A percentile compares a stretch with the other conserved stretches of the same genome.
These are phyloP conservation scores for Mikania micrantha DNA, from an alignment of 129 eudicot genomes.

Conservation along the genomic window DNA sequence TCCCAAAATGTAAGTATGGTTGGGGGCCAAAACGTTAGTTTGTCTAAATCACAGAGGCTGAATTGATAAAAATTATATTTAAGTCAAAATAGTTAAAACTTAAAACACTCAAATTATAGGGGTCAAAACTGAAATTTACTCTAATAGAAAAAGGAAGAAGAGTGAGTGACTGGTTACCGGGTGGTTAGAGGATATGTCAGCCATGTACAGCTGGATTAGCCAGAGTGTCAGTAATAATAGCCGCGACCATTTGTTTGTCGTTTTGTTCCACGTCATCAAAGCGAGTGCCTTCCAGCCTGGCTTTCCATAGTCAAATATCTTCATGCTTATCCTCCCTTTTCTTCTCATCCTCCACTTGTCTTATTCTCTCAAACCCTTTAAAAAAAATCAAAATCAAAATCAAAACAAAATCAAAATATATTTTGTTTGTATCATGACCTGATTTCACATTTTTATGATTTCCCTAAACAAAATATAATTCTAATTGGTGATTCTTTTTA, in stretches of 20 bases:
- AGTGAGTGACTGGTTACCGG: neutral
- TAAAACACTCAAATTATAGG: no score
- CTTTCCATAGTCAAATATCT: conserved; percentile 7
- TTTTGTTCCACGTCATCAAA: conserved; percentile 11
- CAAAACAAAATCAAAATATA: neutral
- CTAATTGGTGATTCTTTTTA: no score
- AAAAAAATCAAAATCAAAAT: no score
- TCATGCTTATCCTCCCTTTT: neutral
- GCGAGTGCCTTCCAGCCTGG: conserved; percentile 23
- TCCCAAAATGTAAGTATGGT: no score
- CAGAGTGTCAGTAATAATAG: conserved; percentile 12
- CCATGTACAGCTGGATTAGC: conserved; percentile 3
- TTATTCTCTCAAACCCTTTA: neutral
- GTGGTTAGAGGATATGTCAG: neutral
- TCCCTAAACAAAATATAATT: no score
- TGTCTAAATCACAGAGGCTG: no score
- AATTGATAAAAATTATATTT: no score
- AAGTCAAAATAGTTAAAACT: no score
- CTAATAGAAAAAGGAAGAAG: neutral
- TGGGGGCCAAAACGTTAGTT: no score
- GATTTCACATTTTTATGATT: no score
- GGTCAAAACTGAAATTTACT: no score
- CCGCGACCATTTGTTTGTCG: conserved; percentile 11
- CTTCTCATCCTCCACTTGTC: neutral
- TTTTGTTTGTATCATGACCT: neutral